These are phyloP conservation scores for Mycena polygramma DNA, from an alignment of 768 basidiomycete species.

Conservation along the genomic window DNA sequence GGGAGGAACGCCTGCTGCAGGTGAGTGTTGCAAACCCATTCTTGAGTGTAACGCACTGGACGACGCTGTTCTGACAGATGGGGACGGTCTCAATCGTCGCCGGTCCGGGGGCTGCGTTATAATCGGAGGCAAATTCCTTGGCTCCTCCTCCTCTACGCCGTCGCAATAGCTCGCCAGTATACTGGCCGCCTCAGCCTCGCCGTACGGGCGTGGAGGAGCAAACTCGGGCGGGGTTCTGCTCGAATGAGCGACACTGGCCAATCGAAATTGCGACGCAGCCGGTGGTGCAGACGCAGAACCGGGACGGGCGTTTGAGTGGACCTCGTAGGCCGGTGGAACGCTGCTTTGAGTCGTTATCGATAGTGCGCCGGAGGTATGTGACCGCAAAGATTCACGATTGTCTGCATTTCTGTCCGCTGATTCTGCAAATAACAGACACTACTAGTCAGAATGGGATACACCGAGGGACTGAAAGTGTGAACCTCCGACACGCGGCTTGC, in stretches of 20 bases:
- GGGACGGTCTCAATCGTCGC: slow-evolving; percentile 19
- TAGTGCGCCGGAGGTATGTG: background rate
- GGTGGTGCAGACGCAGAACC: slow-evolving; percentile 22
- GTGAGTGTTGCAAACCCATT: background rate
- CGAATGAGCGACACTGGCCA: background rate
- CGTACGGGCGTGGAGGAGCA: background rate
- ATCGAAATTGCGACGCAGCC: slow-evolving; percentile 8
- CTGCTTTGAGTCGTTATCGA: slow-evolving; percentile 22
- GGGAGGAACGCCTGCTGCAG: slow-evolving; percentile 14
- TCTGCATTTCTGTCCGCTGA: slow-evolving; percentile 1
- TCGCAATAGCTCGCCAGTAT: slow-evolving; percentile 7
- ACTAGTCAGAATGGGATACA: background rate
- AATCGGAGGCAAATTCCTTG: slow-evolving; percentile 3
- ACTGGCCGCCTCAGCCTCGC: slow-evolving; percentile 13
- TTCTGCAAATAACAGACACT: background rate
- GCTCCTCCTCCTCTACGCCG: slow-evolving; percentile 26
- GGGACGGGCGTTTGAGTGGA: background rate
- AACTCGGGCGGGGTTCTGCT: background rate
- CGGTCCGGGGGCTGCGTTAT: background rate
- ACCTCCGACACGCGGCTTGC: background rate
- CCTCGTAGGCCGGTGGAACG: slow-evolving; percentile 35
- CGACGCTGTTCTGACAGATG: slow-evolving; percentile 33
- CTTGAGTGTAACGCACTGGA: slow-evolving; percentile 25
- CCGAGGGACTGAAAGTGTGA: background rate
- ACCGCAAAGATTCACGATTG: slow-evolving; percentile 7